Percentiles rank a stretch among this genome's conserved stretches.
These are phyloP conservation scores for Ophiostoma sp. DNA, from an alignment of 2,329 filamentous ascomycete genomes.

Conservation along the genomic window DNA sequence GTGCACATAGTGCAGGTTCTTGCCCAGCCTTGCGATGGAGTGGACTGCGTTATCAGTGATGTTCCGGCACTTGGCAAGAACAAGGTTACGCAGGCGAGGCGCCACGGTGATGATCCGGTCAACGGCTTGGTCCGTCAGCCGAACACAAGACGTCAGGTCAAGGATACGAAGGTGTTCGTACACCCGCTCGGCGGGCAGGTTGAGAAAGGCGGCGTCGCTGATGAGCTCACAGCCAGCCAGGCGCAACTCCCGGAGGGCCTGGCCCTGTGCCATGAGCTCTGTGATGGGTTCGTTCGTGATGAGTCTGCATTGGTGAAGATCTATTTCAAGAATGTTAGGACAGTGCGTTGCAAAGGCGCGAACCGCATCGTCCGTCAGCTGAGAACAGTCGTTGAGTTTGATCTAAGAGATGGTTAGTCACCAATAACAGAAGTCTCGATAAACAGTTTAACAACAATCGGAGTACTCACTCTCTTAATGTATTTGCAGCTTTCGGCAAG, in stretches of 20 bases:
- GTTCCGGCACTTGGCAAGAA: slow-evolving; percentile 89
- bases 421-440: not conserved
- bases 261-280: slow-evolving; percentile 73
- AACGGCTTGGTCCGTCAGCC: slow-evolving; percentile 82
- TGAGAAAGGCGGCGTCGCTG: slow-evolving; percentile 83
- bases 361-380: slow-evolving; percentile 79
- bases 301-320: slow-evolving; percentile 80
- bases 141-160: slow-evolving; percentile 84
- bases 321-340: slow-evolving; percentile 92
- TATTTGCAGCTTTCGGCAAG: slow-evolving; percentile 81
- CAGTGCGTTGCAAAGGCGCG: slow-evolving; percentile 85
- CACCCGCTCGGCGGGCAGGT: slow-evolving; percentile 64
- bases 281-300: slow-evolving; percentile 84
- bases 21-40: slow-evolving; percentile 84
- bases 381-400: slow-evolving; percentile 90
- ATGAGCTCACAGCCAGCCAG: slow-evolving; percentile 83
- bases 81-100: slow-evolving; percentile 85
- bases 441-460: no score
- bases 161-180: slow-evolving; percentile 92
- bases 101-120: slow-evolving; percentile 84
- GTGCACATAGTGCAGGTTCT: slow-evolving; percentile 96
- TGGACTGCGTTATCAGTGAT: slow-evolving; percentile 87
- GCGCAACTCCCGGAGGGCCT: slow-evolving; percentile 84
- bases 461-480: slow-evolving; percentile 72
- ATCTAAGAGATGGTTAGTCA: slow-evolving; percentile 52